phyloP scores from a whole-genome alignment of 2,329 filamentous ascomycete species.

The Fusarium sp. region DNA sequence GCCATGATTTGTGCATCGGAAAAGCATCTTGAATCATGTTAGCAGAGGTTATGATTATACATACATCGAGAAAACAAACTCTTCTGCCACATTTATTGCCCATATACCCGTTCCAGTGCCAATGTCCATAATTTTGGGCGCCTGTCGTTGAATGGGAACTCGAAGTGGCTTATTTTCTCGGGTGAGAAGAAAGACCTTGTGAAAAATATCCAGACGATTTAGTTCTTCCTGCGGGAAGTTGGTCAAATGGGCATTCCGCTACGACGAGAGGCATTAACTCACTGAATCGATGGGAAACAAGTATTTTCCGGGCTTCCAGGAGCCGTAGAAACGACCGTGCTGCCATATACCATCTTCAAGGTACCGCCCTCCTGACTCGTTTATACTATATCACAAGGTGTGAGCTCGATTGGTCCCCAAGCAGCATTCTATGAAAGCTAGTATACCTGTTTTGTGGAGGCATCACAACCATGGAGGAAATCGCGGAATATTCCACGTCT shows the following conservation, averaged over 20 bases:
- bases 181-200: slow-evolving; percentile 78
- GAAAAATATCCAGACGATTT: slow-evolving; percentile 84
- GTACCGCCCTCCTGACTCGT: slow-evolving; percentile 34
- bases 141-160: slow-evolving; percentile 28
- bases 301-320: slow-evolving; percentile 75
- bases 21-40: slow-evolving; percentile 39
- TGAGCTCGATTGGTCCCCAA: slow-evolving; percentile 25
- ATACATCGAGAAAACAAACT: slow-evolving; percentile 62
- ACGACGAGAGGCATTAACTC: slow-evolving; percentile 44
- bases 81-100: slow-evolving; percentile 83
- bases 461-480: slow-evolving; percentile 47
- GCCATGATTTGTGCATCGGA: slow-evolving; percentile 51
- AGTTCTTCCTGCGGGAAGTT: slow-evolving; percentile 68
- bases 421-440: neutral
- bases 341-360: slow-evolving; percentile 58
- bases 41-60: neutral
- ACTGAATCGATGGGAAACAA: slow-evolving; percentile 83
- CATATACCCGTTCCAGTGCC: slow-evolving; percentile 93
- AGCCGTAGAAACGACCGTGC: slow-evolving; percentile 78
- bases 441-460: slow-evolving; percentile 49
- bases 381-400: slow-evolving; percentile 26
- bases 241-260: slow-evolving; percentile 25
- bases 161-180: slow-evolving; percentile 59
- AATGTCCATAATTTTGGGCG: slow-evolving; percentile 68
- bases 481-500: slow-evolving; percentile 21